Percentiles rank a stretch among this genome's conserved stretches.
Conservation (phyloP, 2,329 filamentous ascomycete genomes). For the Pseudopyricularia cyperi region DNA sequence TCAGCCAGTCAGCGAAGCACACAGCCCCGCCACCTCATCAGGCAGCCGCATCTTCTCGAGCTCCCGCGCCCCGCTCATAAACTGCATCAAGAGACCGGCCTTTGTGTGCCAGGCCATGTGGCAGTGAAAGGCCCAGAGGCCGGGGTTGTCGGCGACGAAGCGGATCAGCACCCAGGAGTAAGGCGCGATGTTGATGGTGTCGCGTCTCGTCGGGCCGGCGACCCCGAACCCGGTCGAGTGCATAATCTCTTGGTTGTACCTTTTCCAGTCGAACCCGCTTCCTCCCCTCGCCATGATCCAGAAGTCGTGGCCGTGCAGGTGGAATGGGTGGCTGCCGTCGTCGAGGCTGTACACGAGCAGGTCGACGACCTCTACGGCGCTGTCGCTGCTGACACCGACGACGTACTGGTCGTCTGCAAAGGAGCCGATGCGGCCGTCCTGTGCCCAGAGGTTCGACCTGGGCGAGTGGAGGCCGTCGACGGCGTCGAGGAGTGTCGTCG, state of each 20-base stretch:
- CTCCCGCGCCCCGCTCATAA: conserved; percentile 16
- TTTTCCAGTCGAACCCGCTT: conserved; percentile 5
- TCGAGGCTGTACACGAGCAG: conserved; percentile 25
- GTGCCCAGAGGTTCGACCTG: neutral
- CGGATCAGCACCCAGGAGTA: conserved; percentile 24
- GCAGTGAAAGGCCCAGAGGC: conserved; percentile 45
- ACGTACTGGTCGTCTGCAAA: conserved; percentile 5
- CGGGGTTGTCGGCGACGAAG: conserved; percentile 43
- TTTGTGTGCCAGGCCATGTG: conserved; percentile 47
- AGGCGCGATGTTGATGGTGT: conserved; percentile 2
- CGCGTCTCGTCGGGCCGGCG: neutral
- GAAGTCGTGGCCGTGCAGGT: conserved; percentile 41
- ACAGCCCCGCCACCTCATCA: neutral
- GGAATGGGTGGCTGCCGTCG: conserved; percentile 31
- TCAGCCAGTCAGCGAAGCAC: neutral
- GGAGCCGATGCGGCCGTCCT: neutral
- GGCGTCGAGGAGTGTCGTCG: conserved; percentile 4
- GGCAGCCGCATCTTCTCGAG: conserved; percentile 1
- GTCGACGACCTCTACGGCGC: conserved; percentile 31
- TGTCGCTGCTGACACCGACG: conserved; percentile 25
- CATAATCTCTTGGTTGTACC: conserved; percentile 4
- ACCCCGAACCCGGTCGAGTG: neutral
- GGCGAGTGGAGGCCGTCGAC: neutral
- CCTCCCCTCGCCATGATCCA: conserved; percentile 14
- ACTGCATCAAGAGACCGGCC: conserved; percentile 46